Percentiles rank a stretch among this genome's conserved stretches.
Conservation (phyloP, 2,329 filamentous ascomycete genomes). For the Aspergillus phoenicis region DNA sequence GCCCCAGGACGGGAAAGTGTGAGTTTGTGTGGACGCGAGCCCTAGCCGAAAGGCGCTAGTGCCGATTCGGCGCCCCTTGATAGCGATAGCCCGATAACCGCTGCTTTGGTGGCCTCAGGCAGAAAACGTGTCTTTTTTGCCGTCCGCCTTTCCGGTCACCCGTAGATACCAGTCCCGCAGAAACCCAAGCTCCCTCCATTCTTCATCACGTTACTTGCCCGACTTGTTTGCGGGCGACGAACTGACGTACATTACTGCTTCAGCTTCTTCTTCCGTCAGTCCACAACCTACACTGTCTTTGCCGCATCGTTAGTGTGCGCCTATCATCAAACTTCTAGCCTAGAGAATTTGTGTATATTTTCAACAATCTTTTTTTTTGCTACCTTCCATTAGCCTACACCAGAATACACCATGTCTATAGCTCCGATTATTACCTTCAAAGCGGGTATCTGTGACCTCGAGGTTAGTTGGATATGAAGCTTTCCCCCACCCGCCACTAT, state of each 20-base stretch:
- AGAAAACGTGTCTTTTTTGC: neutral
- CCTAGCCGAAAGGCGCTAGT: conserved; percentile 47
- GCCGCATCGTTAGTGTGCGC: neutral
- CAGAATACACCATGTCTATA: conserved; percentile 68
- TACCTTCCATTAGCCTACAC: conserved; percentile 4
- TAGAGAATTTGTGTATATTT: neutral
- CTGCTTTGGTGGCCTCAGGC: conserved; percentile 19
- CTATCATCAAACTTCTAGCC: neutral
- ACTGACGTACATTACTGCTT: conserved; percentile 10
- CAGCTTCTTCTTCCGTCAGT: conserved; percentile 7
- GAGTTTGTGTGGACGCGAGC: conserved; percentile 50
- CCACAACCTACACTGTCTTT: neutral
- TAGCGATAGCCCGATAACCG: conserved; percentile 14
- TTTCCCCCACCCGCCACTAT: neutral
- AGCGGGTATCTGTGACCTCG: conserved; percentile 83
- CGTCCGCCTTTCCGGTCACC: neutral
- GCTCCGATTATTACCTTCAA: conserved; percentile 92
- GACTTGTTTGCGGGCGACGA: conserved; percentile 4
- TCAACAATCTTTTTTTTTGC: neutral
- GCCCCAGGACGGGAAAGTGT: conserved; percentile 41
- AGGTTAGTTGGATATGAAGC: conserved; percentile 60
- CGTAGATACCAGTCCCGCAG: conserved; percentile 14
- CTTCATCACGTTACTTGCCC: conserved; percentile 1
- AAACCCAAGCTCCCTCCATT: conserved; percentile 9
- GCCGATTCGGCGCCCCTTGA: conserved; percentile 31